Evolutionary conservation across 148 eudicot species (phyloP).

Genomic region (Vaccinium vitisidaea): DNA sequence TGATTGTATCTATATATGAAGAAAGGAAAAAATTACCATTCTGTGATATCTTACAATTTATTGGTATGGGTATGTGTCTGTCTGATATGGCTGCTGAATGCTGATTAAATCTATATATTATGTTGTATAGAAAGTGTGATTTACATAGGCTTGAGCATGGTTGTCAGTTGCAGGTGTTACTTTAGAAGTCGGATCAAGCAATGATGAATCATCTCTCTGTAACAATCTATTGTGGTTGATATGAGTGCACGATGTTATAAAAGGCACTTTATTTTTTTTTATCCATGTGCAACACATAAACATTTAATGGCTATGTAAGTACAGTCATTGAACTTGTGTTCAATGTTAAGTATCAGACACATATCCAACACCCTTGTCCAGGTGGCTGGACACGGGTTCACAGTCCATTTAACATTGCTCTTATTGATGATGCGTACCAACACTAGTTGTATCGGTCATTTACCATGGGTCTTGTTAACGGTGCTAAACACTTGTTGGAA

Average conservation of each 20-base stretch:
- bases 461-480: neutral
- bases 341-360: neutral
- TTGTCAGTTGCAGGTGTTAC: neutral
- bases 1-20: neutral
- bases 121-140: neutral
- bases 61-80: neutral
- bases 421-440: neutral
- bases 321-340: neutral
- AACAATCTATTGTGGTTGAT: neutral
- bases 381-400: neutral
- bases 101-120: neutral
- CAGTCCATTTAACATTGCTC: neutral
- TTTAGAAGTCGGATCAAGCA: neutral
- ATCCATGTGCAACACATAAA: neutral
- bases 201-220: neutral
- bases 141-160: neutral
- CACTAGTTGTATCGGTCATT: neutral
- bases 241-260: neutral
- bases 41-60: neutral
- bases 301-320: neutral
- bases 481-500: neutral
- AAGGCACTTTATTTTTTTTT: neutral
- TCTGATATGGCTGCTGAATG: neutral
- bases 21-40: neutral
- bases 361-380: neutral